Base-by-base conservation (phyloP, 129 eudicot species). In the Artemisia argyi region DNA sequence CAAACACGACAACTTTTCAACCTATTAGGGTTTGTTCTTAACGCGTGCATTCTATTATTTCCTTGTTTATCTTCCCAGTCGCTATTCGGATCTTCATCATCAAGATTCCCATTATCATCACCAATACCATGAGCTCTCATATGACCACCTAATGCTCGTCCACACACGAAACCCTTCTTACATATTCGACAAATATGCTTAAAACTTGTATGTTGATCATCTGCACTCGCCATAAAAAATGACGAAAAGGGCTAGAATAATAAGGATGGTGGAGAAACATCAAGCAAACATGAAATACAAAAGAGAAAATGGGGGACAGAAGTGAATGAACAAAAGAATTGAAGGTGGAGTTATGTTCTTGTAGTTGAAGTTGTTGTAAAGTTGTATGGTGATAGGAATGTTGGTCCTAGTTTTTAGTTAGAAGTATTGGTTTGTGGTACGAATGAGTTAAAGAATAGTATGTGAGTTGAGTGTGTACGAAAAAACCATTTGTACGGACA, bases 91-190 rank as follows among this genome's bases (percentile, higher is more conserved):
- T 89, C 96, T 12, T 92, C 96, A 16, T 93, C 96, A 1, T 93
- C 98, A 10, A 89, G 53, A 63, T 52, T 84, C 2, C 75, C 86
- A 8, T 63, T 55, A 61, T 90, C 98, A 65, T 89, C 97, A 1
- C 96, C 93, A 5, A 90, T 85, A 7, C 97, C 98, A 11, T 91
- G 97, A 71, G 97, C 96, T 61, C 96, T 75, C 97, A 91, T 91
- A 70, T 88, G 97, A 12, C 97, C 97, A 12, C 97, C 97, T 52
- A 93, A 76, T 51, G 98, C 98, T 76, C 98, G 80, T 42, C 98
- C 98, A 67, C 98, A 93, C 93, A 93, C 77, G 71, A 93, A 93
- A 20, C 98, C 98, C 79, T 90, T 93, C 73, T 86, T 90, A 79
- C 98, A 93, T 16, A 91, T 80, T 51, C 87, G 80, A 66, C 97